Evolutionary conservation across 2,329 filamentous ascomycete genomes (phyloP).

Genomic region (Remersonia thermophila): DNA sequence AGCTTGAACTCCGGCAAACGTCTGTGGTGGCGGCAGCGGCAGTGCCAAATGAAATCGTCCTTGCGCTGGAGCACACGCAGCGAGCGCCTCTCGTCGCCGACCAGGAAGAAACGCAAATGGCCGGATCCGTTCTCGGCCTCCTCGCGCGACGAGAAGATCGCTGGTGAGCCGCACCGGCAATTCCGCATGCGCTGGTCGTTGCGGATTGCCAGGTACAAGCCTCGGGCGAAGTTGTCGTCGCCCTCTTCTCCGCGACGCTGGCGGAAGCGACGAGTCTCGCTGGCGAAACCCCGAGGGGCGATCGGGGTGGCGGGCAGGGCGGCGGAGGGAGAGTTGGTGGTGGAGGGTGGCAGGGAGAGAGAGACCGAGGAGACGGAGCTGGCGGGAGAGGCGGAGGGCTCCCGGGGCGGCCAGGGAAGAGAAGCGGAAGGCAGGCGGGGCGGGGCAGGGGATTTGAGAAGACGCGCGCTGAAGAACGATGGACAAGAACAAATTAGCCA

Average conservation of each 20-base stretch:
- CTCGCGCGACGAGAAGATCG: conserved; percentile 15
- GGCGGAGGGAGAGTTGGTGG: conserved; percentile 1
- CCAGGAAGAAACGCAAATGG: conserved; percentile 16
- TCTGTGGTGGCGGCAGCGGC: conserved; percentile 10
- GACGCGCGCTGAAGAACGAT: no score
- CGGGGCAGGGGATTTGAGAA: no score
- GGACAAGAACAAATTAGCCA: no score
- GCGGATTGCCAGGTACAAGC: conserved; percentile 15
- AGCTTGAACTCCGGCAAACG: conserved; percentile 2
- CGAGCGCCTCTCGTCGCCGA: conserved; percentile 5
- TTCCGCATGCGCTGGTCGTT: conserved; percentile 16
- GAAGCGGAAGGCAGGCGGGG: no score
- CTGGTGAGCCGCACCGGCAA: conserved; percentile 14
- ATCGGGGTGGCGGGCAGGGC: neutral
- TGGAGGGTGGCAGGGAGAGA: conserved; percentile 3
- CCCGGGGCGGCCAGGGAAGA: no score
- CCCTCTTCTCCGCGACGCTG: conserved; percentile 10
- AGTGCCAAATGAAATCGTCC: conserved; percentile 16
- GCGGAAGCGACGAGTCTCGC: conserved; percentile 9
- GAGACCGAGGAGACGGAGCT: no score
- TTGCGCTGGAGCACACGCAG: conserved; percentile 15
- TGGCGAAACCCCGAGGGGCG: conserved; percentile 1
- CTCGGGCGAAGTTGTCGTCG: conserved; percentile 13
- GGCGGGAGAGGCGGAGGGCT: no score
- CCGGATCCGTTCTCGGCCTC: conserved; percentile 15